Base-by-base conservation (phyloP, 495 filamentous ascomycete genomes). In the Ascodesmis nigricans region DNA sequence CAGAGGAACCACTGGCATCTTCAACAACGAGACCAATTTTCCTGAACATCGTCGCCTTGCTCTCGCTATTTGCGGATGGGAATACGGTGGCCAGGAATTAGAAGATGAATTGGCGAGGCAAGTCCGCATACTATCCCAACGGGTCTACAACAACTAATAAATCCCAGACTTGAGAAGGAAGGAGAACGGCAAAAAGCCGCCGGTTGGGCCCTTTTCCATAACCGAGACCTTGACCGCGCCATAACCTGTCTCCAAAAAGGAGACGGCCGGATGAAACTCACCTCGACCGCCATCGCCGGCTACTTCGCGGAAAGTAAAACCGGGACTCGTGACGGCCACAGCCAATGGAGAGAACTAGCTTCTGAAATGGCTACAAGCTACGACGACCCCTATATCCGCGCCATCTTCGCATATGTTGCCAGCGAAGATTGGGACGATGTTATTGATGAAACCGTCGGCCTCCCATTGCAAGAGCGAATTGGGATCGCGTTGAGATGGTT, bases 381-480 rank as follows among this genome's bases (percentile, higher is more conserved):
- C 8, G 62, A 64, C 0, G 87, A 97, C 44, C 79, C 82, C 0
- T 93, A 91, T 47, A 66, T 87, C 6, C 71, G 82, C 32, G 82
- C 83, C 0, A 75, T 97, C 35, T 75, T 91, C n/a, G 73, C 78
- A n/a, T 71, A 81, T 33, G 80, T 93, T 32, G 73, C 78, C 31
- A 81, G 75, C 15, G 80, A 80, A 5, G 68, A 90, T 50, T 95
- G 87, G 87, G 59, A 67, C 18, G 67, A 68, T 7, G 79, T 95
- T 14, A 67, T 78, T 36, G 65, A 78, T 32, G 82, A 93, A 50
- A n/a, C n/a, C n/a, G 60, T 63, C 3, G 79, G 80, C 20, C 64
- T 97, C 0, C 80, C 87, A 0, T 64, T 95, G 9, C 67, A 68
- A 26, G 79, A 92, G 42, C 78, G 90, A 8, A 64, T 90, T 23